Conservation (phyloP, 2,329 filamentous ascomycete genomes). For the Colletotrichum cordylinicola region DNA sequence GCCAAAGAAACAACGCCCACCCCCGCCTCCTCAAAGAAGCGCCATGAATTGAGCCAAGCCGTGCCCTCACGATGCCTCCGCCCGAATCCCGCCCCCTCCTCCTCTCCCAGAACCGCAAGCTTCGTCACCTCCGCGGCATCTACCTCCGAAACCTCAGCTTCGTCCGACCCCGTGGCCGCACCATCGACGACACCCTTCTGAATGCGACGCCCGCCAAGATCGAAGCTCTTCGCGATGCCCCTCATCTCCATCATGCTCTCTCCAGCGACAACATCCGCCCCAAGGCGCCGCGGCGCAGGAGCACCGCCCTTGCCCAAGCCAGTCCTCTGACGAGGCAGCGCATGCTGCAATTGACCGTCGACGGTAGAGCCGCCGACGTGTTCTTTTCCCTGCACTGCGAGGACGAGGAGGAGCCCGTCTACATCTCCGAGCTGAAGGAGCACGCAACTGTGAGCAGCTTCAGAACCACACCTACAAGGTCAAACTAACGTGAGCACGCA, state of each 20-base stretch:
- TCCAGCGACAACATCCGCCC: constrained; percentile 58
- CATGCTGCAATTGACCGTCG: constrained; percentile 75
- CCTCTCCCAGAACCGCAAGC: constrained; percentile 79
- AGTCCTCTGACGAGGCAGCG: constrained; percentile 67
- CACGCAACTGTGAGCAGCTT: constrained; percentile 67
- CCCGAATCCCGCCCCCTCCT: constrained; percentile 51
- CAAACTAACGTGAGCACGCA: constrained; percentile 27
- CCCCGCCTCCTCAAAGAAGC: background rate
- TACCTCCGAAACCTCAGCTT: constrained; percentile 87
- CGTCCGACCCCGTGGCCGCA: constrained; percentile 58
- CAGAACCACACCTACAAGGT: too few species aligned
- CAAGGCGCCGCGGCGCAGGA: constrained; percentile 45
- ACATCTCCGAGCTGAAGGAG: constrained; percentile 83
- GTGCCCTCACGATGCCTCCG: constrained; percentile 15
- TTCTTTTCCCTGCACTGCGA: constrained; percentile 86
- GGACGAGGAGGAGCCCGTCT: constrained; percentile 74
- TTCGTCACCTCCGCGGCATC: constrained; percentile 87
- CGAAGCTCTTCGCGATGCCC: constrained; percentile 50
- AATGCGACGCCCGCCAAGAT: constrained; percentile 74
- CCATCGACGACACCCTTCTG: constrained; percentile 78
- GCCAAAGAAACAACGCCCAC: background rate
- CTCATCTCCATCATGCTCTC: constrained; percentile 58
- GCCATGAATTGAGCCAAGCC: constrained; percentile 15
- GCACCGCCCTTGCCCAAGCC: constrained; percentile 52
- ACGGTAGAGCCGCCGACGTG: constrained; percentile 78